Evolutionary conservation across 1,139 yeast species (phyloP).

Genomic region (Yamadazyma jaroonii): DNA sequence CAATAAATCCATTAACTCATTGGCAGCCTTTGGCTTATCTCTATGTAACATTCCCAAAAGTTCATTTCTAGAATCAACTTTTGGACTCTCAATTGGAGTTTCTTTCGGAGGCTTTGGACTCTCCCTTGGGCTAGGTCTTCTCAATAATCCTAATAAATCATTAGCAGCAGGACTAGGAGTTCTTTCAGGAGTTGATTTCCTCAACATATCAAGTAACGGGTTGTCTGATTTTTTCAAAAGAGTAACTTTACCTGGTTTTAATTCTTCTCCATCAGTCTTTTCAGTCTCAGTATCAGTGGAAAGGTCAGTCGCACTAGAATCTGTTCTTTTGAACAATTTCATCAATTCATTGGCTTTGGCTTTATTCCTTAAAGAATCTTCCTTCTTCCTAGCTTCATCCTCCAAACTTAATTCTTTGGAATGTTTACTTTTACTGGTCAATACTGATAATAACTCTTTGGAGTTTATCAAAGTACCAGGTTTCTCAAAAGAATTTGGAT

Average conservation of each 20-base stretch:
- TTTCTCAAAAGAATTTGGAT: constrained; percentile 42
- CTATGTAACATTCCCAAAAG: constrained; percentile 18
- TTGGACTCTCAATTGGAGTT: neutral
- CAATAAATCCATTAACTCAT: constrained; percentile 23
- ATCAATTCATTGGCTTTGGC: constrained; percentile 40
- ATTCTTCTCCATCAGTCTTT: neutral
- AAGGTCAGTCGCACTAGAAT: constrained; percentile 11
- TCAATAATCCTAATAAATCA: constrained; percentile 10
- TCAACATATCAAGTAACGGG: constrained; percentile 17
- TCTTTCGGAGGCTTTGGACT: neutral
- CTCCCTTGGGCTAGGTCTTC: constrained; percentile 3
- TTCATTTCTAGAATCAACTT: constrained; percentile 13
- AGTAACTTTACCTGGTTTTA: constrained; percentile 12
- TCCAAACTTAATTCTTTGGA: constrained; percentile 13
- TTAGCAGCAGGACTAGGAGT: constrained; percentile 8
- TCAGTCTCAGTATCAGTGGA: constrained; percentile 2
- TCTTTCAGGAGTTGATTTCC: constrained; percentile 4
- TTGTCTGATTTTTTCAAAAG: constrained; percentile 9
- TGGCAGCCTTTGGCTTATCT: constrained; percentile 10
- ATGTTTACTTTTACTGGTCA: constrained; percentile 30
- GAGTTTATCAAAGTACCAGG: constrained; percentile 43
- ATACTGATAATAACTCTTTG: constrained; percentile 50
- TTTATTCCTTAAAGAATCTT: constrained; percentile 26
- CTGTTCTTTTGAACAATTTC: constrained; percentile 25
- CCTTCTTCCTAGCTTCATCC: constrained; percentile 8